Conservation (phyloP, 768 basidiomycete species). For the Daedaleopsis sinensis region DNA sequence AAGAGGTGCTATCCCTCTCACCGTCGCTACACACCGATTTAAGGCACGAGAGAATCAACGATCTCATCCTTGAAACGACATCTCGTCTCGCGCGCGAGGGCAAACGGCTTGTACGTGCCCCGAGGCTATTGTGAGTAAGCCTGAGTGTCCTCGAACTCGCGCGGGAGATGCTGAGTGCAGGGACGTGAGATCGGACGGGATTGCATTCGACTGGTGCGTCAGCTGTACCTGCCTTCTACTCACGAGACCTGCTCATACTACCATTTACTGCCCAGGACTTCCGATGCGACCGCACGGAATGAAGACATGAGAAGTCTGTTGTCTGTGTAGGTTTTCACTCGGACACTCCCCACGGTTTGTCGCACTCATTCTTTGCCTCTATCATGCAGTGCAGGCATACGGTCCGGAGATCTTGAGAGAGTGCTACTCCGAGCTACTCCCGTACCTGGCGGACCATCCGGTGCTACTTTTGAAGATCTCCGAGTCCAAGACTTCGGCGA, state of each 20-base stretch:
- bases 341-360: no score
- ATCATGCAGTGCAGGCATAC: conserved; percentile 17
- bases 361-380: not conserved
- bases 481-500: not conserved
- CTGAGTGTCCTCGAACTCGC: not conserved
- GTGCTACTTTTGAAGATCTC: not conserved
- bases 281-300: conserved; percentile 13
- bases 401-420: conserved; percentile 8
- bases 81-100: conserved; percentile 16
- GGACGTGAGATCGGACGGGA: conserved; percentile 16
- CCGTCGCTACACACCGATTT: not conserved
- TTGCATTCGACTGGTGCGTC: conserved; percentile 23
- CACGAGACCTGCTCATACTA: not conserved
- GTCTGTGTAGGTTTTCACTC: conserved; percentile 12
- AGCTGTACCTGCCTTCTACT: not conserved
- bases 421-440: conserved; percentile 11
- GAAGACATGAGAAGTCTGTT: conserved; percentile 12
- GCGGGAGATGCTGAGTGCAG: conserved; percentile 1
- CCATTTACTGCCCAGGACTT: conserved; percentile 3
- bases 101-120: conserved; percentile 20
- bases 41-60: conserved; percentile 16
- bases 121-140: conserved; percentile 21
- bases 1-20: conserved; percentile 8
- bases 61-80: conserved; percentile 15
- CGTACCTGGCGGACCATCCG: not conserved